Percentiles rank a stretch among this genome's conserved stretches.
Conservation (phyloP, 495 filamentous ascomycete genomes). For the Xylaria venustula region DNA sequence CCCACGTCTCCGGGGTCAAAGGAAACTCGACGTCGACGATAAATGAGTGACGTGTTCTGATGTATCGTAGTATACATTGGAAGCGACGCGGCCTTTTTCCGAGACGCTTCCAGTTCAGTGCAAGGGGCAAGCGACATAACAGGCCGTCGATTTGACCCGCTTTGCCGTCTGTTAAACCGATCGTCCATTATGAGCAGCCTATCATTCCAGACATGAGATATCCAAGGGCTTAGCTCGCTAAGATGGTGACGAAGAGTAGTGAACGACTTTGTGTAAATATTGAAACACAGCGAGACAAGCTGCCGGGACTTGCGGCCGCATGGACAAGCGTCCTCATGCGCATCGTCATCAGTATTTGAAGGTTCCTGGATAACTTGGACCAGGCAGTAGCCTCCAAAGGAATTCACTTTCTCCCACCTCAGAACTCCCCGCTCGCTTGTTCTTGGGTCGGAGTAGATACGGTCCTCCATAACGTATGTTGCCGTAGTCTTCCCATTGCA, state of each 20-base stretch:
- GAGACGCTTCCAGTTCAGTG: neutral
- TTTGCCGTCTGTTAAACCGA: slow-evolving; percentile 2
- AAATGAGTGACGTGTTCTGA: slow-evolving; percentile 3
- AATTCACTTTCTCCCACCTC: slow-evolving; percentile 29
- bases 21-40: slow-evolving; percentile 4
- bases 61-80: slow-evolving; percentile 9
- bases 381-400: slow-evolving; percentile 28
- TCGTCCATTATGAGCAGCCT: slow-evolving; percentile 20
- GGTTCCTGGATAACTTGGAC: slow-evolving; percentile 21
- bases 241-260: slow-evolving; percentile 22
- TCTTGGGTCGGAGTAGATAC: slow-evolving; percentile 14
- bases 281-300: slow-evolving; percentile 29
- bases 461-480: slow-evolving; percentile 20
- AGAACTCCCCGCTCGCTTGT: slow-evolving; percentile 14
- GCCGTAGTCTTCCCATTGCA: slow-evolving; percentile 18
- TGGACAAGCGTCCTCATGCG: slow-evolving; percentile 4
- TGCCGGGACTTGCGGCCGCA: slow-evolving; percentile 17
- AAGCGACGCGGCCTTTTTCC: neutral
- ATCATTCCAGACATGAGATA: slow-evolving; percentile 26
- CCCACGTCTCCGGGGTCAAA: neutral
- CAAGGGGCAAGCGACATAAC: slow-evolving; percentile 14
- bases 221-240: slow-evolving; percentile 13
- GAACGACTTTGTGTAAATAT: slow-evolving; percentile 31
- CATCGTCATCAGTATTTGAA: neutral
- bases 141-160: neutral